Evolutionary conservation across 2,329 filamentous ascomycete species (phyloP), one percentile per base, ranked within the genome.

Genomic region (Fonsecaea pedrosoi): DNA sequence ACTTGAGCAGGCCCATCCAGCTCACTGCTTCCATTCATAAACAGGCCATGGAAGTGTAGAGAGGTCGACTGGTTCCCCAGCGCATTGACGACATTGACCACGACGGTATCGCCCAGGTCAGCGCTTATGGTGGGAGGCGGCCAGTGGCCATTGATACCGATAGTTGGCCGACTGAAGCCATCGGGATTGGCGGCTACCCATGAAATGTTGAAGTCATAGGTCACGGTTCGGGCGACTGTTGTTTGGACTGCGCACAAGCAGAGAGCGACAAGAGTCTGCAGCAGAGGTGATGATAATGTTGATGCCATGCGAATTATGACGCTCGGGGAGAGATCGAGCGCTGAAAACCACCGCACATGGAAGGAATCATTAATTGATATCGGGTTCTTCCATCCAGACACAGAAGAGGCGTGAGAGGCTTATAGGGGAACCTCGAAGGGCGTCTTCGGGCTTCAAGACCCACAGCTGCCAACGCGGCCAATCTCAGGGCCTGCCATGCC

Each of bases 21-120:
- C 60, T 84, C 82, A 66, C 87, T 91, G 0, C 89, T 91, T 10
- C 90, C 90, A 71, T 92, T 92, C 75, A 92, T 90, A 74, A 87
- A 92, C 68, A 94, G 82, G 10, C 91, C 91, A 71, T 94, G 91
- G 75, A 90, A 94, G 75, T 94, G 91, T 2, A 94, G 81, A 37
- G 84, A 85, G 4, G 89, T 90, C 10, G 83, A 85, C 72, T 86
- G 76, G 71, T 92, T 90, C 12, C 82, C 80, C 0, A 90, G 86
- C 15, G 83, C 81, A 71, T 94, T 94, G 69, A 86, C 79, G 48
- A 92, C 82, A 37, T 91, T 86, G 42, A 93, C 85, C 1, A 91
- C 76, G 7, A 95, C 76, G 0, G 84, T 86, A 71, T 95, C 92
- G 12, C 90, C 90, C 70, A 90, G 87, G 69, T 90, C 91, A 67